These are phyloP conservation scores for Emmonsiellopsis sp. DNA, from an alignment of 2,329 filamentous ascomycete genomes.

Conservation along the genomic window DNA sequence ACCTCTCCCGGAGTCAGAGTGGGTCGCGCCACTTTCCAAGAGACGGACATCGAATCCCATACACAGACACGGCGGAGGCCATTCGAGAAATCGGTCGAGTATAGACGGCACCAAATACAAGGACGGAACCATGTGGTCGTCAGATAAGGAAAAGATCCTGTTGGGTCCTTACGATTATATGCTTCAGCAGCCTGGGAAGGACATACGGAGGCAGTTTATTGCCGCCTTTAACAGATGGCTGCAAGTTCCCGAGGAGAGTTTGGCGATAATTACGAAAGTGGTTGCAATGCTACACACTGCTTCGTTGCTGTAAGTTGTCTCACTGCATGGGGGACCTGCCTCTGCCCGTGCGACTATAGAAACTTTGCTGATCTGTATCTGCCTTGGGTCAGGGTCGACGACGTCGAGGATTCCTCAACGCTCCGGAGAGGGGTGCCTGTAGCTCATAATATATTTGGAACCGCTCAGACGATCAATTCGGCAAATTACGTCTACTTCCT, in stretches of 20 bases:
- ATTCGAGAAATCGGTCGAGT: constrained; percentile 28
- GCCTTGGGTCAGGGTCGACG: constrained; percentile 25
- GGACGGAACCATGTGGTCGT: constrained; percentile 47
- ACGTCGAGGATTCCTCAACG: constrained; percentile 35
- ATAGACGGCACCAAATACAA: constrained; percentile 30
- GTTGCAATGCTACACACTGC: constrained; percentile 31
- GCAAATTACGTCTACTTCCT: constrained; percentile 36
- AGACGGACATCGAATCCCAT: constrained; percentile 17
- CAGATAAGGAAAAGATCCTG: constrained; percentile 67
- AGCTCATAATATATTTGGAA: constrained; percentile 35
- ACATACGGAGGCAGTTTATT: constrained; percentile 27
- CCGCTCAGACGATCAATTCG: constrained; percentile 37
- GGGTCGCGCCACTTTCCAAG: constrained; percentile 40
- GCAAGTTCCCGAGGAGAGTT: constrained; percentile 21
- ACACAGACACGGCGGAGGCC: constrained; percentile 9
- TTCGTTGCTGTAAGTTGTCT: constrained; percentile 28
- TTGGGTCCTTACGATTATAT: constrained; percentile 75
- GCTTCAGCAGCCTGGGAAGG: constrained; percentile 59
- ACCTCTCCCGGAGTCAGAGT: constrained; percentile 53
- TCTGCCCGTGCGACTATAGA: not conserved
- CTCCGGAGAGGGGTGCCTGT: constrained; percentile 34
- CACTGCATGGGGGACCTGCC: not conserved
- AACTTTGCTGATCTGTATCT: not conserved
- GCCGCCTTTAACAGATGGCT: constrained; percentile 31
- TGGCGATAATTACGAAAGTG: constrained; percentile 25